Percentiles rank a stretch among this genome's conserved stretches.
Conservation (phyloP, 148 eudicot species). For the Linanthus parryae region DNA sequence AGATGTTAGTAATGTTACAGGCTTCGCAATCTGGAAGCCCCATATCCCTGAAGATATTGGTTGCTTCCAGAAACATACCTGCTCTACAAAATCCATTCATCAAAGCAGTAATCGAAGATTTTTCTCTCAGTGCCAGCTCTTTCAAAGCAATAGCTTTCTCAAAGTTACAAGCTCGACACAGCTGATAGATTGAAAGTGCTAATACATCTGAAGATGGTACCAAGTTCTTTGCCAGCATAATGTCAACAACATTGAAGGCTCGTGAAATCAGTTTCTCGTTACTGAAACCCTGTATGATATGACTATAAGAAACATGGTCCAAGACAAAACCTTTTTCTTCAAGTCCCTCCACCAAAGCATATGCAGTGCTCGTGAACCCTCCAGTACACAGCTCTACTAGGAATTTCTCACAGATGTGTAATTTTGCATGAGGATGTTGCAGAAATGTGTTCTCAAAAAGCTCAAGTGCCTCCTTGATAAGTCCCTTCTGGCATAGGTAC, state of each 20-base stretch:
- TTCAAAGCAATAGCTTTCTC: conserved; percentile 36
- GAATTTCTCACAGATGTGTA: conserved; percentile 30
- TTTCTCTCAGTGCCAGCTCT: conserved; percentile 24
- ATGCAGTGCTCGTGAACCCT: conserved; percentile 42
- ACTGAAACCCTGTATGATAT: conserved; percentile 44
- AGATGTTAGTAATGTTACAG: conserved; percentile 27
- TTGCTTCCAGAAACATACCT: conserved; percentile 35
- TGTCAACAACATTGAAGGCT: conserved; percentile 35
- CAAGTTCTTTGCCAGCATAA: conserved; percentile 24
- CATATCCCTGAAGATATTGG: conserved; percentile 25
- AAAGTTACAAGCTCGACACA: conserved; percentile 28
- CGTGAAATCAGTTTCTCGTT: conserved; percentile 36
- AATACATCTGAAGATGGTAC: conserved; percentile 25
- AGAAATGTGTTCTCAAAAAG: conserved; percentile 35
- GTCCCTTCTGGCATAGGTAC: conserved; percentile 30
- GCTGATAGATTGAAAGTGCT: conserved; percentile 29
- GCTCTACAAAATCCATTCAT: conserved; percentile 29
- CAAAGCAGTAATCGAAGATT: conserved; percentile 24
- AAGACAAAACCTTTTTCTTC: conserved; percentile 22
- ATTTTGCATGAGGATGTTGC: conserved; percentile 21
- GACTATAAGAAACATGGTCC: conserved; percentile 32
- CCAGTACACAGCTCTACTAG: conserved; percentile 38
- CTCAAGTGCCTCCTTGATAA: conserved; percentile 45
- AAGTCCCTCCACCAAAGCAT: conserved; percentile 33
- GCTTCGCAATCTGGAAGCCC: conserved; percentile 26